A percentile compares a stretch with the other conserved stretches of the same genome.
Evolutionary conservation across 495 filamentous ascomycete species (phyloP).

Genomic region (Articulospora tetracladia): DNA sequence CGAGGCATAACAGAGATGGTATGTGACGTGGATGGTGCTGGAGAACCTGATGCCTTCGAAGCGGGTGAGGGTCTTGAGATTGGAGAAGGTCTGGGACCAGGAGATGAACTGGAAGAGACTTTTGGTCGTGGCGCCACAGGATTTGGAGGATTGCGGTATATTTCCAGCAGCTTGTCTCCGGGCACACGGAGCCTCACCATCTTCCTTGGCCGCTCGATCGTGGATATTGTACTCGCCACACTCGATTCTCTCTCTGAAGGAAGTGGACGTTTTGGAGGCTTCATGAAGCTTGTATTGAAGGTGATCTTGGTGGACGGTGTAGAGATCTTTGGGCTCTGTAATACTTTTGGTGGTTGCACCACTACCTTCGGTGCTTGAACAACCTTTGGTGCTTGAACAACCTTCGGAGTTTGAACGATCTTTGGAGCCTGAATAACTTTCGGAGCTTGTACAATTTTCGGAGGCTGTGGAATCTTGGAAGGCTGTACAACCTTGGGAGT

Average conservation of each 20-base stretch:
- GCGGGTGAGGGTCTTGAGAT: conserved; percentile 3
- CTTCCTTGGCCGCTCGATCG: conserved; percentile 14
- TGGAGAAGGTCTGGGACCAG: conserved; percentile 8
- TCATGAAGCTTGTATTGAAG: conserved; percentile 3
- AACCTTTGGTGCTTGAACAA: neutral
- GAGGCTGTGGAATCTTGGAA: neutral
- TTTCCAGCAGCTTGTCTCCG: conserved; percentile 11
- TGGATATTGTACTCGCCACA: neutral
- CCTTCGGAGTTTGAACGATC: neutral
- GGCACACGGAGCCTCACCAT: conserved; percentile 9
- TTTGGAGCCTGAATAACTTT: neutral
- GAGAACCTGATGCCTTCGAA: neutral
- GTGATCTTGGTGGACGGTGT: neutral
- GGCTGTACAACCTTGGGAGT: neutral
- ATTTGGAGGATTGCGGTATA: conserved; percentile 4
- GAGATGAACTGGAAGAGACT: conserved; percentile 1
- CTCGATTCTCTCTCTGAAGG: neutral
- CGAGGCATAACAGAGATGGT: neutral
- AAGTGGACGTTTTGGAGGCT: conserved; percentile 18
- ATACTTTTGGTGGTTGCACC: neutral
- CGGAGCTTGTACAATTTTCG: neutral
- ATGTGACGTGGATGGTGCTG: conserved; percentile 2
- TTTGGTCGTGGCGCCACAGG: neutral
- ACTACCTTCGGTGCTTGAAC: neutral
- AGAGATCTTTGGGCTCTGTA: conserved; percentile 14